Evolutionary conservation across 345 rosid species (phyloP).

Genomic region (Hibiscus syriacus): DNA sequence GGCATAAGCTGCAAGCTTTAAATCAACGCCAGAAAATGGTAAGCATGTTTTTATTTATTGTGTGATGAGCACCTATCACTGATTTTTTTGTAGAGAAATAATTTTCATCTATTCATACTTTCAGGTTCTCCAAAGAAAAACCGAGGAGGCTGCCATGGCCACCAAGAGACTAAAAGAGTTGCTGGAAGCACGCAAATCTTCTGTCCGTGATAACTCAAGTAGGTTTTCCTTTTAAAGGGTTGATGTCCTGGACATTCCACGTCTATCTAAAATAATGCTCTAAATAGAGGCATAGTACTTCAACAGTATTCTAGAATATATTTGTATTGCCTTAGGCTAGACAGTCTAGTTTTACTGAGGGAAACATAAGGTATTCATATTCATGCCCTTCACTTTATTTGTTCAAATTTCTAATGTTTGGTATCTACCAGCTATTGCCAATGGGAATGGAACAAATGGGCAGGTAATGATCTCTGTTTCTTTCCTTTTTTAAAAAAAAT

Average conservation of each 20-base stretch:
- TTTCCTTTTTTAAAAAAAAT: background rate
- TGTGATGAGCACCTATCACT: background rate
- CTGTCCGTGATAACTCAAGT: conserved; percentile 75
- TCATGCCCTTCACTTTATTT: background rate
- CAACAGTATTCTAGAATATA: background rate
- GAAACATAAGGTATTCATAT: background rate
- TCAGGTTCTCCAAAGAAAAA: conserved; percentile 98
- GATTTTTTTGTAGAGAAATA: conserved; percentile 1
- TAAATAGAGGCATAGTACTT: background rate
- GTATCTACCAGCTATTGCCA: conserved; percentile 51
- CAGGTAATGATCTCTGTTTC: conserved; percentile 47
- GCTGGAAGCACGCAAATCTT: conserved; percentile 92
- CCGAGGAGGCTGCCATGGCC: conserved; percentile 98
- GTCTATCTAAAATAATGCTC: background rate
- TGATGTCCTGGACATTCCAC: background rate
- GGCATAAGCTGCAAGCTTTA: conserved; percentile 91
- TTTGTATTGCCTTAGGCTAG: conserved; percentile 8
- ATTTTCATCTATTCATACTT: conserved; percentile 15
- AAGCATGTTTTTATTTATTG: conserved; percentile 10
- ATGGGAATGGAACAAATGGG: conserved; percentile 73
- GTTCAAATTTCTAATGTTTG: conserved; percentile 26
- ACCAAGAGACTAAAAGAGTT: conserved; percentile 94
- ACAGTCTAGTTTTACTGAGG: background rate
- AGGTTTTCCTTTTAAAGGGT: background rate
- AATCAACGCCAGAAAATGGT: conserved; percentile 99